Percentiles rank a stretch among this genome's conserved stretches.
Evolutionary conservation across 768 basidiomycete genomes (phyloP).

Genomic region (Leucosporidium yakuticum): DNA sequence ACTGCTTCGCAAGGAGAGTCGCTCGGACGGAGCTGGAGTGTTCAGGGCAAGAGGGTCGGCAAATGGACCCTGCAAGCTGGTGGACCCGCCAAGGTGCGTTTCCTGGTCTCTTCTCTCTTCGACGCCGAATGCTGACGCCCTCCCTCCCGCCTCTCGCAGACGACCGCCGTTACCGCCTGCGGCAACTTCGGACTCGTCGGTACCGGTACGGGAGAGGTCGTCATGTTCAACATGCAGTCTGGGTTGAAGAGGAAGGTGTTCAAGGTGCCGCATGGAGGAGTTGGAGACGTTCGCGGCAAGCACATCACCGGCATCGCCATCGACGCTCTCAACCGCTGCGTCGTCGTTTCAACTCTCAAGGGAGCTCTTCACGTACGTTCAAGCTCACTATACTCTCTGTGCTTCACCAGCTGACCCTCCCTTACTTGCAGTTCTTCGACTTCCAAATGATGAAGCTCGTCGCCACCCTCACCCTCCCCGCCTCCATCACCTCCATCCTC

Average conservation of each 20-base stretch:
- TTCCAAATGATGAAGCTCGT: constrained; percentile 79
- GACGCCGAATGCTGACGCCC: background rate
- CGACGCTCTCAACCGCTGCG: constrained; percentile 72
- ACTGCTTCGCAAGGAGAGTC: constrained; percentile 82
- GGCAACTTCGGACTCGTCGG: constrained; percentile 90
- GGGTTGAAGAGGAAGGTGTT: constrained; percentile 78
- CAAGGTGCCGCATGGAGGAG: constrained; percentile 35
- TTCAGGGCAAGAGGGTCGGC: constrained; percentile 72
- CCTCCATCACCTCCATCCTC: constrained; percentile 61
- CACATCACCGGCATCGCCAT: constrained; percentile 74
- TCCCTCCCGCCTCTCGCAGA: constrained; percentile 37
- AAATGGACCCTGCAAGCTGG: constrained; percentile 62
- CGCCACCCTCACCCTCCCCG: constrained; percentile 60
- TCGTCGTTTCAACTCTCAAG: constrained; percentile 80
- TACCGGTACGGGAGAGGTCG: constrained; percentile 68
- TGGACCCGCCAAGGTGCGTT: constrained; percentile 48
- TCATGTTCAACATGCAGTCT: constrained; percentile 97
- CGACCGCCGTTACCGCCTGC: constrained; percentile 84
- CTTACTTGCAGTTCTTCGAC: constrained; percentile 73
- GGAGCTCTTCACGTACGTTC: constrained; percentile 76
- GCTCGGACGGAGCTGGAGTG: constrained; percentile 80
- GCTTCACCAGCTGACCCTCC: background rate
- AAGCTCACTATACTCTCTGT: background rate
- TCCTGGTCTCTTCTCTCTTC: background rate
- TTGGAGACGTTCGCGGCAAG: constrained; percentile 49